Evolutionary conservation across 345 rosid species (phyloP), one percentile per base, ranked within the genome.

Genomic region (Populus tremula): DNA sequence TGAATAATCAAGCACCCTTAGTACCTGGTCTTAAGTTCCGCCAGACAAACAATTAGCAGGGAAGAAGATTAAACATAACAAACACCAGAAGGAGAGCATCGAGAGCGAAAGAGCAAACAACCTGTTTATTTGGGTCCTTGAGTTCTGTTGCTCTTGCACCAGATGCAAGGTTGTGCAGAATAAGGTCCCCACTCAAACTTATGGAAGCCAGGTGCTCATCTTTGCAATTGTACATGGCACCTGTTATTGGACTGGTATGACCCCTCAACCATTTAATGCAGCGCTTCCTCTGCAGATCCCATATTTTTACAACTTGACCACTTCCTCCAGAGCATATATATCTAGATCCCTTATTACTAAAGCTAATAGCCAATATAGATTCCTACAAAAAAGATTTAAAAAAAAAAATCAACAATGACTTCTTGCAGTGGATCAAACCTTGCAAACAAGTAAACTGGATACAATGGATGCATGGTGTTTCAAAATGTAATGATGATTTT

Each of bases 181-280:
- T 91, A 67, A 96, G 89, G 83, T 96, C 97, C 70, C 98, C 99
- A 75, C 88, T 85, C 79, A 88, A 76, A 84, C 99, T 92, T 71
- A 94, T 87, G 72, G 97, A 96, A 75, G 98, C 99, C 93, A 96
- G 85, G 84, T 94, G 95, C 79, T 96, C 98, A 73, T 96, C 99
- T 86, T 94, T 96, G 84, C 97, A 92, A 74, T 96, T 96, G 90
- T 94, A 96, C 91, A 92, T 86, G 53, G 88, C 97, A 64, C 96
- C 93, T 0, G 97, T 92, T 79, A 96, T 90, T 31, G 94, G 87
- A 85, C 83, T 86, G 35, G 88, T 87, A 85, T 96, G 98, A 81
- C 99, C 99, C 89, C 71, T 96, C 86, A 92, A 86, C 93, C 97
- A 87, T 87, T 92, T 96, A 78, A 94, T 90, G 77, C 99, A 94